Base-by-base conservation (phyloP, 2,329 filamentous ascomycete species). In the Neopestalotiopsis sp. region DNA sequence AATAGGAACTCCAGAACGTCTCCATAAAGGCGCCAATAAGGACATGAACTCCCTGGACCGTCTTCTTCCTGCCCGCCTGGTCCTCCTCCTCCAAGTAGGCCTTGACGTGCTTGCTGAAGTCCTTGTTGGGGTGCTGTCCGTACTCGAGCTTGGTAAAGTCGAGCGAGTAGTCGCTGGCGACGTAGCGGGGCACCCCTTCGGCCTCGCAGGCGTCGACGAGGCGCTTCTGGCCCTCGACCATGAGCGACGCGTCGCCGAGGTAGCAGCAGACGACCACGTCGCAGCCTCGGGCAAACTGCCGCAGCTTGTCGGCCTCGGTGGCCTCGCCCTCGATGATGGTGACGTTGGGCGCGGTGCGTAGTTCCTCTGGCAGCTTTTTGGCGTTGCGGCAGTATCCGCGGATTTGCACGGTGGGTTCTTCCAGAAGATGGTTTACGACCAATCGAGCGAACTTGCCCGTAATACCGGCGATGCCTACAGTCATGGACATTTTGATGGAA, bases 261-360 rank as follows among this genome's bases (percentile, higher is more conserved):
- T 84, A 84, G 69, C 76, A 78, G 74, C 81, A 83, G 24, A 84
- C 74, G 28, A 80, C 74, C 0, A 82, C 77, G 59, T 82, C 75
- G 70, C 75, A 76, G 14, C 77, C 77, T 4, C 69, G 32, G 14
- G 74, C 75, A 68, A 80, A 79, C 4, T 70, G 14, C 1, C 68
- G 72, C n/a, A 79, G 66, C 2, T 72, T 68, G 6, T 72, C 42
- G 1, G 12, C 40, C 5, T 73, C 70, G 65, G 67, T 69, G 56
- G 68, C 69, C 2, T 70, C 71, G 4, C 70, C 71, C 56, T 71
- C 66, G 40, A 59, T 24, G 57, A 59, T 34, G 24, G 24, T 4
- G 13, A 59, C 17, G 17, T 59, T n/a, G 24, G 24, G 30, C 9
- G 13, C 10, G 10, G 24, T 34, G 24, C 24, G 57, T 24, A 17